phyloP scores from a whole-genome alignment of 257 asterid genomes.

The Primulina tabacum region DNA sequence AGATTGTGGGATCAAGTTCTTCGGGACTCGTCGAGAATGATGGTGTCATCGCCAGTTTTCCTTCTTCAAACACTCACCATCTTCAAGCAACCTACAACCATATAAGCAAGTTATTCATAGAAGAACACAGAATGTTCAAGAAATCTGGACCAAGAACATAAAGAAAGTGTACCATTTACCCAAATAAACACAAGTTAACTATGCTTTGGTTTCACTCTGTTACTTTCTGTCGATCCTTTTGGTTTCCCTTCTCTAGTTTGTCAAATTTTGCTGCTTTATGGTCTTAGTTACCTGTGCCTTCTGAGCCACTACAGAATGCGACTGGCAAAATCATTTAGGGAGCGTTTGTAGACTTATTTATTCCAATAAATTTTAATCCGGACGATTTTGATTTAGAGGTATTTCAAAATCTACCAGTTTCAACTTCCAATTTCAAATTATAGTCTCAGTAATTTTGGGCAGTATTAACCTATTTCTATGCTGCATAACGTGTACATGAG shows the following conservation, averaged over 20 bases:
- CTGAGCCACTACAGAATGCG: background rate
- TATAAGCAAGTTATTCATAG: background rate
- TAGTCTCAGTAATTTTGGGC: too few relatives aligned
- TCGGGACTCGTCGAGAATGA: too few relatives aligned
- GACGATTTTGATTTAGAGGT: too few relatives aligned
- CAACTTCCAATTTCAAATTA: background rate
- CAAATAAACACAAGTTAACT: background rate
- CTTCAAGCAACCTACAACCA: constrained; percentile 22
- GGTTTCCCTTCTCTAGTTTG: background rate
- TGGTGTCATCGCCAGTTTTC: background rate
- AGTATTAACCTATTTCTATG: background rate
- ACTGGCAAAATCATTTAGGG: background rate
- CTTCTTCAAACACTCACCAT: background rate
- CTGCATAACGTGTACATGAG: background rate
- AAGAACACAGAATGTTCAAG: background rate
- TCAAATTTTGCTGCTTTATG: background rate
- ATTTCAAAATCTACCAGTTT: too few relatives aligned
- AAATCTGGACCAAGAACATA: background rate
- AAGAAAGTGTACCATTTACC: background rate
- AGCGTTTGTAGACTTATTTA: too few relatives aligned
- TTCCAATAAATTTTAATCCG: too few relatives aligned
- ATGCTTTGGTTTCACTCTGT: background rate
- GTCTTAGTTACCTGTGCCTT: background rate
- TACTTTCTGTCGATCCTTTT: background rate
- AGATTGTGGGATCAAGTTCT: background rate